Percentiles rank a stretch among this genome's conserved stretches.
These are phyloP conservation scores for Gracilaria gracilis DNA, from an alignment of 23 red algal species.

Conservation along the genomic window DNA sequence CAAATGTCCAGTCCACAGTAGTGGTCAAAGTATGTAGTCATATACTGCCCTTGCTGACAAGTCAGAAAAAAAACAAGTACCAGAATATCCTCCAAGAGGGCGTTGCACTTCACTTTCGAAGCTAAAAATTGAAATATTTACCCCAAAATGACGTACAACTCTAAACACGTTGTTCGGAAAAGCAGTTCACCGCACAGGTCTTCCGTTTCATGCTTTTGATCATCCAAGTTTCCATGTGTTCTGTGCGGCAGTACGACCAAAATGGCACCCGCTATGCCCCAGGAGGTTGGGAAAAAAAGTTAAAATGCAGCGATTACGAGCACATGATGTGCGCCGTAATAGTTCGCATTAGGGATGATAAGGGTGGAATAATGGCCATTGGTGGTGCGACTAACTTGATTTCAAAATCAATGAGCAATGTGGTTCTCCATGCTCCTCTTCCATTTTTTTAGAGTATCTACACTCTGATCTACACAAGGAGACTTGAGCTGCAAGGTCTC, in stretches of 20 bases:
- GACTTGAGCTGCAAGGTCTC: background rate
- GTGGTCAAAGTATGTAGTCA: too few relatives aligned
- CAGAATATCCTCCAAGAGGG: too few relatives aligned
- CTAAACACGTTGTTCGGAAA: background rate
- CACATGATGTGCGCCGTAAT: background rate
- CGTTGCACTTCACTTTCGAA: background rate
- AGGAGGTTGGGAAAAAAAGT: background rate
- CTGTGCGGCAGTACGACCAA: background rate
- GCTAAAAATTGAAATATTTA: background rate
- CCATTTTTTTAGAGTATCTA: background rate
- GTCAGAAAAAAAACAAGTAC: too few relatives aligned
- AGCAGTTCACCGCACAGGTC: background rate
- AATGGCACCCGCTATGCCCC: background rate
- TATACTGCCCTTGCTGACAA: too few relatives aligned
- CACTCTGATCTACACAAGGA: background rate
- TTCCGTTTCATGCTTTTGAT: background rate
- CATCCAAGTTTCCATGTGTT: background rate
- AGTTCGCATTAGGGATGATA: background rate
- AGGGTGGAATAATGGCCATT: background rate
- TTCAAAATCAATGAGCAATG: background rate
- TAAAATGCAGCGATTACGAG: background rate
- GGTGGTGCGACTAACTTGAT: background rate
- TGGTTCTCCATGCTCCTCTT: background rate
- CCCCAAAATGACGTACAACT: background rate
- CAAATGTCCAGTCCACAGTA: too few relatives aligned